Base-by-base conservation (phyloP, 345 rosid genomes). In the Populus pruinosa region DNA sequence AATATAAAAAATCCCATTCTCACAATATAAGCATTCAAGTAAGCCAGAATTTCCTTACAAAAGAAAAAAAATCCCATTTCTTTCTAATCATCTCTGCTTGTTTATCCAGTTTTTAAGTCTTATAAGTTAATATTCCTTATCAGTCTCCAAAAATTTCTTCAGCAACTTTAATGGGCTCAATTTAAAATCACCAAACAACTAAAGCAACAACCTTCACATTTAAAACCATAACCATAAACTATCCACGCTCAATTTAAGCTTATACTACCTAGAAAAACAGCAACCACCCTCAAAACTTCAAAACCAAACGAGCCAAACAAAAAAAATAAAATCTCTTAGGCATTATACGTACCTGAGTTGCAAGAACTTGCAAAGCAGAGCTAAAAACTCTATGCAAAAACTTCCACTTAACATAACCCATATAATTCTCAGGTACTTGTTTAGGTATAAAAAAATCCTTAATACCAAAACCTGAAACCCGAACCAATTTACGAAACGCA, bases 281-380 rank as follows among this genome's bases (percentile, higher is more conserved):
- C 50, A 14, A 4, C 50, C 50, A 4, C 50, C 50, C 50, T 47
- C 70, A 64, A 44, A 25, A 18, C 21, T 23, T 56, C 76, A 38
- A 44, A 64, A 8, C 10, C 44, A 38, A 65, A 49, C 56, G 3
- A 56, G 7, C n/a, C 11, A 14, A 47, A n/a, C 11, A 14, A 20
- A 47, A 10, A 68, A 14, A 36, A 61, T 18, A 47, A 11, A 29
- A 61, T 11, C 10, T n/a, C 56, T 12, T 2, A 29, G 21, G 9
- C 29, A 55, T 23, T 79, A 47, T 20, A 27, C 39, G 74, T 72
- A 94, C 98, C 93, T 94, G 98, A 83, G 98, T 94, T 72, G 98
- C 98, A 84, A 94, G 93, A 86, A 94, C 97, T 77, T 92, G 98
- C 11, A 94, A 82, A 36, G 96, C 91, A 29, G 98, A 92, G 91